Percentiles rank a stretch among this genome's conserved stretches.
phyloP scores from a whole-genome alignment of 1,284 basidiomycete species.

The Marasmius sp. region DNA sequence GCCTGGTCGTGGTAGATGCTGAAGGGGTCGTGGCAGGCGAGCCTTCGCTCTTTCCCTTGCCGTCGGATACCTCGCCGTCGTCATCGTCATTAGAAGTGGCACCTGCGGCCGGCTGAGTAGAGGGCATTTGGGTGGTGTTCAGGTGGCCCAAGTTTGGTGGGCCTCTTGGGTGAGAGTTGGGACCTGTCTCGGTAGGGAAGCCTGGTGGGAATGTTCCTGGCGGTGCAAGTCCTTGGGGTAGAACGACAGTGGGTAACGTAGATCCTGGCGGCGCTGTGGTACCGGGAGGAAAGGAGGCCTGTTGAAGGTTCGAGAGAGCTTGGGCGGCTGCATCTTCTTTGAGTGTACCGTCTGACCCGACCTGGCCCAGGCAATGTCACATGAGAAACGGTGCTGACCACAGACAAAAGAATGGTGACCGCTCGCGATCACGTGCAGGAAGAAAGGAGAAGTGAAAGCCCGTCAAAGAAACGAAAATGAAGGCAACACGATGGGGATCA shows the following conservation, averaged over 20 bases:
- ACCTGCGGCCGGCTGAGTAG: conserved; percentile 24
- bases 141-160: conserved; percentile 66
- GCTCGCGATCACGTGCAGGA: conserved; percentile 25
- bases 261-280: conserved; percentile 25
- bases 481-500: conserved; percentile 8
- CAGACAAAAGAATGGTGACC: conserved; percentile 18
- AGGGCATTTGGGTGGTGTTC: conserved; percentile 26
- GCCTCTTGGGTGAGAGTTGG: conserved; percentile 72
- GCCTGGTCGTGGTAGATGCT: conserved; percentile 30
- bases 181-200: conserved; percentile 57
- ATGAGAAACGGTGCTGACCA: conserved; percentile 20
- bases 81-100: conserved; percentile 20
- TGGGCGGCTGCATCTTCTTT: conserved; percentile 71
- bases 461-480: conserved; percentile 1
- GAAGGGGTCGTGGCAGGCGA: conserved; percentile 16
- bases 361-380: conserved; percentile 26
- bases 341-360: conserved; percentile 39
- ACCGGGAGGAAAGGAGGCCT: conserved; percentile 32
- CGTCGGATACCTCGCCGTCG: conserved; percentile 30
- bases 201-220: conserved; percentile 24
- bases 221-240: conserved; percentile 19
- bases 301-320: conserved; percentile 59
- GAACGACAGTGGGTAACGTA: conserved; percentile 6
- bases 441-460: neutral
- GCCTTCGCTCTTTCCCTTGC: conserved; percentile 29